A percentile compares a stretch with the other conserved stretches of the same genome.
Conservation (phyloP, 2,329 filamentous ascomycete genomes). For the Alternaria solani region DNA sequence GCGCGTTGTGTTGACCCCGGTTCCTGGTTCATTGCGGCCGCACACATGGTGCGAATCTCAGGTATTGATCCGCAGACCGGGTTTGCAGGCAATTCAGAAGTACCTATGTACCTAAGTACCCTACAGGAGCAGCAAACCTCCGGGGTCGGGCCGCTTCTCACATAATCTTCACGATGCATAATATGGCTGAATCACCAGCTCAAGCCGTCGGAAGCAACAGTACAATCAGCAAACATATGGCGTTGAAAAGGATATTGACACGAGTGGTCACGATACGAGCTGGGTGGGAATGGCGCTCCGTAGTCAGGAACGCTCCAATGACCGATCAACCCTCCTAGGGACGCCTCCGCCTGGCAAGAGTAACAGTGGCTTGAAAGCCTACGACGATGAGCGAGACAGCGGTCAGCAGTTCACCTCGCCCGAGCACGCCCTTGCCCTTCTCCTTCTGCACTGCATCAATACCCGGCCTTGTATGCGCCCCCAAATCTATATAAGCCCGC, state of each 20-base stretch:
- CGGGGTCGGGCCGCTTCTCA: conserved; percentile 1
- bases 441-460: not conserved
- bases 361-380: conserved; percentile 40
- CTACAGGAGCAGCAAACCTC: not conserved
- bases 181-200: not conserved
- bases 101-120: conserved; percentile 28
- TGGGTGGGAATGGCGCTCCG: not conserved
- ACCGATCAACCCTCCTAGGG: conserved; percentile 19
- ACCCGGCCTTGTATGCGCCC: not conserved
- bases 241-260: not conserved
- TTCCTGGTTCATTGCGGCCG: conserved; percentile 3
- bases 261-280: not conserved
- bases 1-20: conserved; percentile 5
- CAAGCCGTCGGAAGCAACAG: not conserved
- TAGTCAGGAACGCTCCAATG: conserved; percentile 8
- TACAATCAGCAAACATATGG: not conserved
- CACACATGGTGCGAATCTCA: conserved; percentile 13
- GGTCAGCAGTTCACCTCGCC: conserved; percentile 30
- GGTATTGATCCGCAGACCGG: conserved; percentile 26
- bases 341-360: conserved; percentile 28
- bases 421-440: conserved; percentile 6
- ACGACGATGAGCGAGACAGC: conserved; percentile 20
- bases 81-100: conserved; percentile 22
- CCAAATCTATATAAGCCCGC: conserved; percentile 26
- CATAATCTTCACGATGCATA: not conserved